Base-by-base conservation (phyloP, 371 early-diverging fungal species). In the Circinella umbellata region DNA sequence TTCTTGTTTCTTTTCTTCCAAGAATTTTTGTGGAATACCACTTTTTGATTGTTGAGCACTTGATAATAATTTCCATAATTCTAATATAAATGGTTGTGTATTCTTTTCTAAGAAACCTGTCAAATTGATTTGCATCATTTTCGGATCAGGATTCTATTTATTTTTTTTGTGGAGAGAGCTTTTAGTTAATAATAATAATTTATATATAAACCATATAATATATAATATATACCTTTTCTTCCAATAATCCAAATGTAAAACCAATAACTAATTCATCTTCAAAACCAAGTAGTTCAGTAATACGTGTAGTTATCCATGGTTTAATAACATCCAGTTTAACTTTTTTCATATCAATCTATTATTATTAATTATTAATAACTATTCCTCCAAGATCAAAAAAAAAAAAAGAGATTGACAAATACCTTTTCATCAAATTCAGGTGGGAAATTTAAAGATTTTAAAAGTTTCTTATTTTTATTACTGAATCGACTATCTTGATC, bases 231-330 rank as follows among this genome's bases (percentile, higher is more conserved):
- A 93, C 93, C 78, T 87, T 77, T 65, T 88, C 88, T 70, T 96
- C 94, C 49, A 98, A 83, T 76, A 95, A 77, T 47, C 90, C 90
- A 70, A 92, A 90, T 0, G 96, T 87, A 76, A 90, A 95, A 61
- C 95, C 94, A 55, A 94, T 84, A 4, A 97, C 89, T 4, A 98
- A 89, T 69, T 98, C 99, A 79, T 98, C 99, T 66, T 98, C 99
- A 51, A 96, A 81, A 3, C 96, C 96, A 42, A 98, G 86, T 13
- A 94, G 68, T 46, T 93, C 89, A 35, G 82, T 85, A n/a, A 97
- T 81, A 66, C 88, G 88, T 66, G 80, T 84, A 4, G 90, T 81
- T 61, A 97, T 92, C 98, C 99, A 98, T 10, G 93, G 94, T 74
- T 88, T 90, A 46, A 98, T 90, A 15, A 94, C 93, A 15, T 88